Base-by-base conservation (phyloP, 129 eudicot genomes). In the Heracleum sosnowskyi region DNA sequence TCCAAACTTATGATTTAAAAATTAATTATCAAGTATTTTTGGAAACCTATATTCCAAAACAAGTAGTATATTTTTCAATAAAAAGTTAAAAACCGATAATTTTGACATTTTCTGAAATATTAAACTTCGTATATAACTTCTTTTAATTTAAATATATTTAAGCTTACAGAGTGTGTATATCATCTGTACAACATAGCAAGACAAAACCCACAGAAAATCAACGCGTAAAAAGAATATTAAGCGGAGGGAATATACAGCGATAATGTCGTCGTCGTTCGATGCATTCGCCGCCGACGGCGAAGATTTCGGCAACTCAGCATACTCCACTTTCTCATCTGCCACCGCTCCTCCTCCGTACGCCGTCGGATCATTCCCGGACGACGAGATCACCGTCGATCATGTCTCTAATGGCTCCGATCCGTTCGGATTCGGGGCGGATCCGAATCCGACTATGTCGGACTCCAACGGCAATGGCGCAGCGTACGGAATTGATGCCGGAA, bases 391-490 rank as follows among this genome's bases (percentile, higher is more conserved):
- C 24, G 90, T 77, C 51, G 86, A 82, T 33, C 93, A 82, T 76
- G 83, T 70, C 9, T 72, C 85, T 63, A 86, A 88, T 66, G 87
- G 88, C 60, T 83, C 96, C 73, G 91, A 89, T 88, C 93, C 90
- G 60, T 94, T 76, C 75, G 97, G 91, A 13, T 90, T 84, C 70
- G 84, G 81, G 62, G 29, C 84, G 53, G 82, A 81, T 81, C 77
- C 79, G 36, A 73, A 45, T 39, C 83, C 83, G 46, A 84, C 28
- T 64, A 86, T 44, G 74, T 73, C 85, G 1, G 82, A 81, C 20
- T 64, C 94, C 0, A 95, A 90, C 79, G 99, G 99, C 2, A 86
- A 86, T 26, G 96, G 84, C n/a, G 85, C 83, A 69, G 78, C 87
- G n/a, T 88, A 84, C 64, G 90, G 82, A 69, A 45, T 82, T 7